Percentiles rank a stretch among this genome's conserved stretches.
These are phyloP conservation scores for Torulaspora indica DNA, from an alignment of 805 yeast genomes.

Conservation along the genomic window DNA sequence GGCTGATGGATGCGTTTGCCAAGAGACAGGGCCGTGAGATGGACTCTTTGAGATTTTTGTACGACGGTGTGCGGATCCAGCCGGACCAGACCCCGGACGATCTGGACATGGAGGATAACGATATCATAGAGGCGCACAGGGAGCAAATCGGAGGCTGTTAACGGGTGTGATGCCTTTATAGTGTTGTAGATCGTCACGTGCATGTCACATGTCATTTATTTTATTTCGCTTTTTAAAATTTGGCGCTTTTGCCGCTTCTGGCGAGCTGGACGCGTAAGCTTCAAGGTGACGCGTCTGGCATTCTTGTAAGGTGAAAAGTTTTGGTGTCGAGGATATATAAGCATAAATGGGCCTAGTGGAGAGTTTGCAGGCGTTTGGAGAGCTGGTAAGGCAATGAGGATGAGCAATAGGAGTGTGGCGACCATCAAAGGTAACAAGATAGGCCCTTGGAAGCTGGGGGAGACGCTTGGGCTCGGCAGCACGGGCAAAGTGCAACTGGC, in stretches of 20 bases:
- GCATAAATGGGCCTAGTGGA: neutral
- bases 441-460: conserved; percentile 96
- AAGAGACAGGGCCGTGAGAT: conserved; percentile 92
- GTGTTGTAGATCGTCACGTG: conserved; percentile 2
- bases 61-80: conserved; percentile 86
- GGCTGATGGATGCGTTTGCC: conserved; percentile 97
- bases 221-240: neutral
- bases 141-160: conserved; percentile 72
- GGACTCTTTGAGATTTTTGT: conserved; percentile 77
- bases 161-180: neutral
- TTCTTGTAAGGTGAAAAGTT: conserved; percentile 4
- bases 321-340: conserved; percentile 7
- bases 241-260: conserved; percentile 11
- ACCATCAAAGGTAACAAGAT: conserved; percentile 42
- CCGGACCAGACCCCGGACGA: conserved; percentile 90
- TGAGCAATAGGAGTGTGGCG: conserved; percentile 16
- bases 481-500: conserved; percentile 94
- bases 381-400: conserved; percentile 3
- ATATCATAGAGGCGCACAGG: conserved; percentile 93
- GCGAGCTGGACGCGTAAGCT: conserved; percentile 8
- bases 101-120: conserved; percentile 91
- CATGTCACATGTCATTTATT: conserved; percentile 2
- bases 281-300: conserved; percentile 7
- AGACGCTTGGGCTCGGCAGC: conserved; percentile 93
- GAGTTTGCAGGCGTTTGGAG: neutral